Base-by-base conservation (phyloP, 495 filamentous ascomycete species). In the Cairneyella variabilis region DNA sequence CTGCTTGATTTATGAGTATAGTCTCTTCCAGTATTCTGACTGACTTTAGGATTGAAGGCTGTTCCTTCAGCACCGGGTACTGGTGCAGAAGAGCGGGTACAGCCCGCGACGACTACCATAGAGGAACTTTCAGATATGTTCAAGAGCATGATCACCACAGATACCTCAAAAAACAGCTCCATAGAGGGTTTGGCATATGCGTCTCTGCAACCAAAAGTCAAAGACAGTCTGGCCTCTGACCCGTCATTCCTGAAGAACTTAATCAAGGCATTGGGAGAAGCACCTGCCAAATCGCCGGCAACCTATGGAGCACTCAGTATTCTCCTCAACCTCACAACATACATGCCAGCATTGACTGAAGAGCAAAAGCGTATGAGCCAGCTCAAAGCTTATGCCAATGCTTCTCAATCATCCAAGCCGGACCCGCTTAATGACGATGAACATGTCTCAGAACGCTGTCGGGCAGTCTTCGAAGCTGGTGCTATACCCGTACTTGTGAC, bases 181-280 rank as follows among this genome's bases (percentile, higher is more conserved):
- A 80, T 98, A 26, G 93, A 98, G 65, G 95, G 91, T n/a, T 73
- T 98, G 51, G 93, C 92, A 20, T 97, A 92, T 66, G 82, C 88
- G 3, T 93, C 91, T 4, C 74, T 96, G 17, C 86, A 88, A 60
- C 82, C 91, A 7, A 80, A 76, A 34, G 80, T 95, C 48, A 96
- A 93, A 63, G 89, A 97, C 60, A 74, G 83, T 36, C 73, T 98
- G 2, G 78, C 82, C 18, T 72, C 73, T 17, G 85, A 96, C 58
- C 66, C 71, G 11, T 54, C 64, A 8, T 86, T 96, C 43, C 64
- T 97, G 32, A 77, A 75, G 37, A 76, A 72, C 18, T 70, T 97
- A 2, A 74, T 95, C 26, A 72, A 77, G 41, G 76, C 76, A 1
- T 67, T 97, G 36, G 71, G 74, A n/a, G 70, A 80, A 6, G 76